Conservation (phyloP, 495 filamentous ascomycete species). For the Astrocystis sublimbata region DNA sequence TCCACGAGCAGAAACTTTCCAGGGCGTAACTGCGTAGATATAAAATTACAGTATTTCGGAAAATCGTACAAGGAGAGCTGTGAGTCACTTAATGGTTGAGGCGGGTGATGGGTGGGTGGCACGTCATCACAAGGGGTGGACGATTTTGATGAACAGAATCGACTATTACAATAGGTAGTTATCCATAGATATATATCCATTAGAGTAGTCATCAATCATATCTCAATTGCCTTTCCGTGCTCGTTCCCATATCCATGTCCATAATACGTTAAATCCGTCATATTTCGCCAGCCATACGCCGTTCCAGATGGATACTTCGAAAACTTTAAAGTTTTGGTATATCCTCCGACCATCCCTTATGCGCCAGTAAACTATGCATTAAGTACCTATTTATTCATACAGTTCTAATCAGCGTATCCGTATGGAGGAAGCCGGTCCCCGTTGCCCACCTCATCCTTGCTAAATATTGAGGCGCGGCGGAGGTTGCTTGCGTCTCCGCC, state of each 20-base stretch:
- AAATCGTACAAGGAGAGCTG: background rate
- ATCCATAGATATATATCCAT: background rate
- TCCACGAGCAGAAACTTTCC: too few relatives aligned
- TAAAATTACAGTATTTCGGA: too few relatives aligned
- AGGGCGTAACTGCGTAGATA: too few relatives aligned
- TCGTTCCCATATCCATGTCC: constrained; percentile 4
- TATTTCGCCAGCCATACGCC: constrained; percentile 13
- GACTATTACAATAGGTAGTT: background rate
- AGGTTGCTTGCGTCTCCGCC: constrained; percentile 4
- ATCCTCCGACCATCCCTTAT: constrained; percentile 15
- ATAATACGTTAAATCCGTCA: background rate
- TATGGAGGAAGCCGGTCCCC: background rate
- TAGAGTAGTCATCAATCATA: background rate
- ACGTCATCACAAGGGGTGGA: background rate
- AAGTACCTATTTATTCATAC: constrained; percentile 16
- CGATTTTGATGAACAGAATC: background rate
- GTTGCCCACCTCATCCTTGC: background rate
- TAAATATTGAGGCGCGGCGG: background rate
- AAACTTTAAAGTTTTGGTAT: constrained; percentile 4
- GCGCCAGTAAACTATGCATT: constrained; percentile 17
- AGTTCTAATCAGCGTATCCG: background rate
- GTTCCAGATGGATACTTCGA: background rate
- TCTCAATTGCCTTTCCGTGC: background rate
- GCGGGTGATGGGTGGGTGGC: background rate
- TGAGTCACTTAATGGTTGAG: background rate